Percentiles rank a stretch among this genome's conserved stretches.
phyloP scores from a whole-genome alignment of 495 filamentous ascomycete species.

The Cetradonia linearis region DNA sequence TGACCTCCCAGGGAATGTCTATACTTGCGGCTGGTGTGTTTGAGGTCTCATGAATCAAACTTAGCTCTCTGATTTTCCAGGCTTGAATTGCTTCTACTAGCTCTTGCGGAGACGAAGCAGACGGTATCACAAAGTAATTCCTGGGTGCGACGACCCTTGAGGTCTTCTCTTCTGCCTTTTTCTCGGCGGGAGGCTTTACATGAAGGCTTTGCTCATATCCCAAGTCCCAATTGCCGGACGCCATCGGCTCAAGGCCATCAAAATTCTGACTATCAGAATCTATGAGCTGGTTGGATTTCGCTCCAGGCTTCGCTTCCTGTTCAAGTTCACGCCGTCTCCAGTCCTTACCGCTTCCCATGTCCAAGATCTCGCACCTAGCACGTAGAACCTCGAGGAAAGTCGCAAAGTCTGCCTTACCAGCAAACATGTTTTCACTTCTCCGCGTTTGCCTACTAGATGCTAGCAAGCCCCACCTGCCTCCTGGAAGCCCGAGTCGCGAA shows the following conservation, averaged over 20 bases:
- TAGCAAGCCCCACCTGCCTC: slow-evolving; percentile 34
- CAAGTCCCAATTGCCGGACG: slow-evolving; percentile 18
- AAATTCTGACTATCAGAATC: slow-evolving; percentile 7
- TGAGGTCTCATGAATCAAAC: background rate
- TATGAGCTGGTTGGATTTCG: background rate
- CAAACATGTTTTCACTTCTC: slow-evolving; percentile 33
- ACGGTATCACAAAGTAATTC: slow-evolving; percentile 9
- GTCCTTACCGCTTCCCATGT: slow-evolving; percentile 57
- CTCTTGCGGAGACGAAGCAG: background rate
- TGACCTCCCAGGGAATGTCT: slow-evolving; percentile 35
- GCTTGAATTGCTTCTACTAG: background rate
- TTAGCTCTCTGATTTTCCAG: slow-evolving; percentile 13
- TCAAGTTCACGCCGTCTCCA: slow-evolving; percentile 47
- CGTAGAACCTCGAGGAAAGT: slow-evolving; percentile 57
- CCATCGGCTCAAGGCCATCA: slow-evolving; percentile 17
- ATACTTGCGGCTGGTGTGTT: background rate
- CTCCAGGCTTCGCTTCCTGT: slow-evolving; percentile 15
- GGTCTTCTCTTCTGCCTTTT: background rate
- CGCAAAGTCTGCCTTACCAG: slow-evolving; percentile 52
- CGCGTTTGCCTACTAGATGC: slow-evolving; percentile 29
- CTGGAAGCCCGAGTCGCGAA: slow-evolving; percentile 38
- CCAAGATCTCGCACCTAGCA: slow-evolving; percentile 59
- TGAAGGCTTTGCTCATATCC: slow-evolving; percentile 23
- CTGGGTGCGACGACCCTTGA: slow-evolving; percentile 6
- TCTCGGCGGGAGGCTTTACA: slow-evolving; percentile 1